These are phyloP conservation scores for Zygosaccharomyces pseudobailii DNA, from an alignment of 1,139 yeast species.

Conservation along the genomic window DNA sequence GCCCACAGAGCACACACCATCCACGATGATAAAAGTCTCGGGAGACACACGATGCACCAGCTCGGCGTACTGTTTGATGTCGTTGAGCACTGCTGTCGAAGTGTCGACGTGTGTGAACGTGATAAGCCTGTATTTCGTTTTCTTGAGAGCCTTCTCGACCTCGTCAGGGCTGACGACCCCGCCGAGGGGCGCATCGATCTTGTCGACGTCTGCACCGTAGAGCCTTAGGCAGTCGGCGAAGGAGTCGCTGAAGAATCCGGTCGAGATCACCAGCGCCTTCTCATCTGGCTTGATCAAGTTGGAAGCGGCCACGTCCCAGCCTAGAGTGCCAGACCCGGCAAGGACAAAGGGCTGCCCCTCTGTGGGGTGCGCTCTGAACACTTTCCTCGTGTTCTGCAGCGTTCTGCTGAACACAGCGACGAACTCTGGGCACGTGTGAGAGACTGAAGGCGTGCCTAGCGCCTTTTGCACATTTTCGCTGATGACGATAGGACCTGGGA, in stretches of 20 bases:
- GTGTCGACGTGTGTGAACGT: slow-evolving; percentile 96
- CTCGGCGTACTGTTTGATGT: slow-evolving; percentile 59
- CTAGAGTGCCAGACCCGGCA: slow-evolving; percentile 90
- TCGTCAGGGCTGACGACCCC: slow-evolving; percentile 53
- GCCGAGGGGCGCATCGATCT: slow-evolving; percentile 65
- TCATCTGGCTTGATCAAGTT: slow-evolving; percentile 59
- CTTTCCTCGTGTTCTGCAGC: slow-evolving; percentile 60
- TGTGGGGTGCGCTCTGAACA: slow-evolving; percentile 55
- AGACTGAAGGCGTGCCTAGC: slow-evolving; percentile 78
- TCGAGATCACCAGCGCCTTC: slow-evolving; percentile 72
- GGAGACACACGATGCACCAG: slow-evolving; percentile 66
- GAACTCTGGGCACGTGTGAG: slow-evolving; percentile 90
- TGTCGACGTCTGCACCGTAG: slow-evolving; percentile 67
- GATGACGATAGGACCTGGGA: slow-evolving; percentile 94
- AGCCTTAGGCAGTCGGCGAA: slow-evolving; percentile 75
- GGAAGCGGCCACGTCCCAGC: slow-evolving; percentile 88
- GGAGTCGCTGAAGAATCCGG: slow-evolving; percentile 89
- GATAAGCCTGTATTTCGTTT: slow-evolving; percentile 56
- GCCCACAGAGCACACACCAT: slow-evolving; percentile 92
- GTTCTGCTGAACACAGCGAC: slow-evolving; percentile 66
- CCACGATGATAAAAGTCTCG: slow-evolving; percentile 77
- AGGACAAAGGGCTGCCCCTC: slow-evolving; percentile 73
- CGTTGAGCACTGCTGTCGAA: slow-evolving; percentile 83
- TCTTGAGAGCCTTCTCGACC: slow-evolving; percentile 51
- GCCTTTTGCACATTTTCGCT: slow-evolving; percentile 77